Conservation (phyloP, 2,329 filamentous ascomycete genomes). For the Zymoseptoria crescenta region DNA sequence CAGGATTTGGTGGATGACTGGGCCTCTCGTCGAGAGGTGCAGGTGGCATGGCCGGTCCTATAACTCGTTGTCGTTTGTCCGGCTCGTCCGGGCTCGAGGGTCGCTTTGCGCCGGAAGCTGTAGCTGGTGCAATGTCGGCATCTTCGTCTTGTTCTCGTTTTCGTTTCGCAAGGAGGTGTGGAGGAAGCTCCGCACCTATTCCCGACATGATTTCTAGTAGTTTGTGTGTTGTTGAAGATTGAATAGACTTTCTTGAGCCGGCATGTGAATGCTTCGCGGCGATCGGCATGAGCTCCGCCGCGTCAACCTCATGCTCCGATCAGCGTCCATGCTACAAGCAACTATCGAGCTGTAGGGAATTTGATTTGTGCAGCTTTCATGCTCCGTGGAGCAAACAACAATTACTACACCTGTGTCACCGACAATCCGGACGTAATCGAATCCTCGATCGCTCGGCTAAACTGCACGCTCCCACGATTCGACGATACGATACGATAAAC, state of each 20-base stretch:
- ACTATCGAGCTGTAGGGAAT: neutral
- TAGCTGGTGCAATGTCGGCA: constrained; percentile 28
- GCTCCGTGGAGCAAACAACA: neutral
- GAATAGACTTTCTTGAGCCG: neutral
- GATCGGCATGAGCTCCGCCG: neutral
- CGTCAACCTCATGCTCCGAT: neutral
- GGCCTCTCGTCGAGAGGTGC: constrained; percentile 42
- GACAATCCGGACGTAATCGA: neutral
- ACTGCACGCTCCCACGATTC: neutral
- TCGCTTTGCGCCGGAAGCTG: constrained; percentile 32
- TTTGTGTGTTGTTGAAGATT: constrained; percentile 1
- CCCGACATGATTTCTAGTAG: constrained; percentile 48
- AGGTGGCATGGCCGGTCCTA: constrained; percentile 51
- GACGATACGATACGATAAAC: neutral
- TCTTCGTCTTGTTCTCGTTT: constrained; percentile 42
- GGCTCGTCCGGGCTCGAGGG: constrained; percentile 32
- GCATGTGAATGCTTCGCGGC: neutral
- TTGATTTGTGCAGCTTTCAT: neutral
- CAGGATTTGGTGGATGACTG: constrained; percentile 26
- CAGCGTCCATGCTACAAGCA: neutral
- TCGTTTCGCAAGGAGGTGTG: constrained; percentile 50
- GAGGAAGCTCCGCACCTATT: constrained; percentile 63
- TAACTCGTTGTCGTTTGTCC: constrained; percentile 45
- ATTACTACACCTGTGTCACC: neutral
- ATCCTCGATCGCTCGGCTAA: neutral